phyloP scores from a whole-genome alignment of 1,284 basidiomycete species.

The Apiotrichum akiyoshidainum region DNA sequence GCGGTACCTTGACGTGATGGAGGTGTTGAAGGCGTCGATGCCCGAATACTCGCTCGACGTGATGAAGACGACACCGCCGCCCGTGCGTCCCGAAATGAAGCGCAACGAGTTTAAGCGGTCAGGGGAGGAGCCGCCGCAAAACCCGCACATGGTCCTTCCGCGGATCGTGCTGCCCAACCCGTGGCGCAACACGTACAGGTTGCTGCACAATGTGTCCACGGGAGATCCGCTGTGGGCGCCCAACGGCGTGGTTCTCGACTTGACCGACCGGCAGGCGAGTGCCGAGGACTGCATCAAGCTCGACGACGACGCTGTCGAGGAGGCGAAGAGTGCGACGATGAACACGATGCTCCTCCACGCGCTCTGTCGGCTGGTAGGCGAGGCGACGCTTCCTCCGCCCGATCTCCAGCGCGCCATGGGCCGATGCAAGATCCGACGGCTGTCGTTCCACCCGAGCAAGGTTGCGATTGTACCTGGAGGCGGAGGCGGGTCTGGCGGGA shows the following conservation, averaged over 20 bases:
- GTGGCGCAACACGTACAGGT: constrained; percentile 1
- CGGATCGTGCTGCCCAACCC: neutral
- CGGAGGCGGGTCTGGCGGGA: neutral
- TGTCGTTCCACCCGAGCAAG: constrained; percentile 1
- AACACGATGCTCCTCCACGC: constrained; percentile 3
- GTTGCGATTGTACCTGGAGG: neutral
- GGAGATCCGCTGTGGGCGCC: constrained; percentile 1
- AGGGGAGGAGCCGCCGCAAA: neutral
- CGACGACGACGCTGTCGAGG: neutral
- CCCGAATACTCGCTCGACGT: neutral
- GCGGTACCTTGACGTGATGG: neutral
- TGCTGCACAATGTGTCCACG: neutral
- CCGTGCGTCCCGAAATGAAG: neutral
- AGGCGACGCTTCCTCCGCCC: neutral
- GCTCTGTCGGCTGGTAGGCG: neutral
- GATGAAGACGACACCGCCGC: neutral
- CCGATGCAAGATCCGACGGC: neutral
- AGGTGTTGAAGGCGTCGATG: neutral
- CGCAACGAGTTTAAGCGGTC: neutral
- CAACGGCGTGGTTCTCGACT: neutral
- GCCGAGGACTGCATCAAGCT: neutral
- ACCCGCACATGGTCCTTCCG: neutral
- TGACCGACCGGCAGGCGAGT: too few relatives aligned
- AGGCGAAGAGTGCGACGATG: neutral
- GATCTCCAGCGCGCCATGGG: neutral